These are phyloP conservation scores for Cryptosporidium andersoni DNA, from an alignment of 169 alveolate genomes.

Conservation along the genomic window DNA sequence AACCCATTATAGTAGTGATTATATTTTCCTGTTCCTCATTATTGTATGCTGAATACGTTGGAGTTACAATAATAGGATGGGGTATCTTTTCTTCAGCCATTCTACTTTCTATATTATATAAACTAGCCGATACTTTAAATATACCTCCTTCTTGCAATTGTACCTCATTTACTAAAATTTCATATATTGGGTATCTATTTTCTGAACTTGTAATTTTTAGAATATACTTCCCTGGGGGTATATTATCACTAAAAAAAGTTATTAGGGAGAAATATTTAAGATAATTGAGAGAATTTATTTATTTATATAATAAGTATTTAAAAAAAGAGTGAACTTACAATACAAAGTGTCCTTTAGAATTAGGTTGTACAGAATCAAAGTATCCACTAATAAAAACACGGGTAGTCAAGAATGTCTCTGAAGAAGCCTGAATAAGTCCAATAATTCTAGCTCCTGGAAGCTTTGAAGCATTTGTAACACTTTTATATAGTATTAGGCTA, in stretches of 20 bases:
- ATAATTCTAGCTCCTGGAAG: not conserved
- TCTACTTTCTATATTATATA: constrained; percentile 21
- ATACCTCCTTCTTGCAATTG: constrained; percentile 9
- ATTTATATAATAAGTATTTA: not conserved
- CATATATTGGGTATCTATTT: constrained; percentile 4
- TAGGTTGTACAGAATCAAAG: constrained; percentile 11
- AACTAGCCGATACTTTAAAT: constrained; percentile 2
- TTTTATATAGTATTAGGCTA: not conserved
- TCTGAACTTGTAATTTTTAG: constrained; percentile 26
- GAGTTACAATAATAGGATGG: constrained; percentile 18
- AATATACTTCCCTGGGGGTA: constrained; percentile 37
- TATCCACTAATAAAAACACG: constrained; percentile 23
- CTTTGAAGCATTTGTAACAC: not conserved
- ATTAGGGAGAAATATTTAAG: too few species aligned
- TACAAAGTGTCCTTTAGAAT: constrained; percentile 21
- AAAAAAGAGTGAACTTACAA: constrained; percentile 37
- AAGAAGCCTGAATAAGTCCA: constrained; percentile 33
- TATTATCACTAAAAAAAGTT: not conserved
- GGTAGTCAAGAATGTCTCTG: constrained; percentile 10
- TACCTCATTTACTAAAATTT: constrained; percentile 4
- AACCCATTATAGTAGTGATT: constrained; percentile 3
- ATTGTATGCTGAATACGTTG: constrained; percentile 23
- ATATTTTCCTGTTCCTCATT: not conserved
- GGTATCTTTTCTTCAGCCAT: not conserved
- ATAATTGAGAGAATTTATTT: not conserved